These are phyloP conservation scores for Fusarium chuoi DNA, from an alignment of 2,329 filamentous ascomycete species.

Conservation along the genomic window DNA sequence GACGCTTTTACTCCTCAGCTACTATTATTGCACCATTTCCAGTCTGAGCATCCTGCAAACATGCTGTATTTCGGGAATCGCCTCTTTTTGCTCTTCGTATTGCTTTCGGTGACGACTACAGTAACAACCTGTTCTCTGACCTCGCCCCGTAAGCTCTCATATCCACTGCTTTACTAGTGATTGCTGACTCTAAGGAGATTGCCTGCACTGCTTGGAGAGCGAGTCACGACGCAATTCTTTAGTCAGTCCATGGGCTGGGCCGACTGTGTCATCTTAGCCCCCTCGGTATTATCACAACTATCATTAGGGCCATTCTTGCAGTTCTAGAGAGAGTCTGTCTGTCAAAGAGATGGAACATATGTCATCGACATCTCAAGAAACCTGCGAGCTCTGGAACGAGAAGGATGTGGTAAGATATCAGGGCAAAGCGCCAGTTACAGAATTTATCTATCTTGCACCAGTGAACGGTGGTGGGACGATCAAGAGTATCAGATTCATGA, in stretches of 20 bases:
- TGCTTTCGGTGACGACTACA: background rate
- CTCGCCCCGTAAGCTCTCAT: background rate
- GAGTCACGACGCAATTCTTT: slow-evolving; percentile 59
- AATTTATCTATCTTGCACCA: background rate
- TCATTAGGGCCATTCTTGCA: slow-evolving; percentile 56
- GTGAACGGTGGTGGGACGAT: background rate
- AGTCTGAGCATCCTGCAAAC: no score
- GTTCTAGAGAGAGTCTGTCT: slow-evolving; percentile 56
- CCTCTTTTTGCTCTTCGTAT: no score
- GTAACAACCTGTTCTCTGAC: slow-evolving; percentile 1
- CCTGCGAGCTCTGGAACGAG: slow-evolving; percentile 58
- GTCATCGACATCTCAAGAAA: slow-evolving; percentile 55
- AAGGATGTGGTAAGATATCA: slow-evolving; percentile 45
- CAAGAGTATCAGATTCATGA: background rate
- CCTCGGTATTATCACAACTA: slow-evolving; percentile 56
- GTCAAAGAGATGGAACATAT: slow-evolving; percentile 57
- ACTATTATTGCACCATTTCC: no score
- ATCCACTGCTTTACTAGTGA: background rate
- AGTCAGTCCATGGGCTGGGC: slow-evolving; percentile 53
- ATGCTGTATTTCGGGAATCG: no score
- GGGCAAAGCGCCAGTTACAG: background rate
- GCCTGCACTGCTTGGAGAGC: slow-evolving; percentile 54
- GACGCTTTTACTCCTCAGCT: no score
- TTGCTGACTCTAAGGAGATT: background rate
- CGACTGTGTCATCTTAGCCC: slow-evolving; percentile 61